phyloP scores from a whole-genome alignment of 225 moss, liverwort and hornwort genomes.

The Marchantia polymorpha region DNA sequence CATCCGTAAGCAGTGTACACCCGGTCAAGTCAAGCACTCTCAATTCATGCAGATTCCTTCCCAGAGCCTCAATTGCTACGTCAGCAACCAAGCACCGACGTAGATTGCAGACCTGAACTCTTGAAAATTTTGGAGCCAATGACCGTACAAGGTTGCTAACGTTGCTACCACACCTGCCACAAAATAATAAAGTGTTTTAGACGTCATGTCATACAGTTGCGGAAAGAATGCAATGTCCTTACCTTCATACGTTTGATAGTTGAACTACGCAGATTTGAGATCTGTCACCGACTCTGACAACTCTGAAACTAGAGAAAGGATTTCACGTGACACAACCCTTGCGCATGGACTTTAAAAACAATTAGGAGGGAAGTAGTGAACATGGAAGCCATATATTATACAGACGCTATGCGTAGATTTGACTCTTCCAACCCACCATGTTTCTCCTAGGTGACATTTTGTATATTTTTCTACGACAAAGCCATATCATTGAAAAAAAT shows the following conservation, averaged over 20 bases:
- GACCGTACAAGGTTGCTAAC: conserved; percentile 85
- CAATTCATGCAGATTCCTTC: conserved; percentile 68
- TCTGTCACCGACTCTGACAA: background rate
- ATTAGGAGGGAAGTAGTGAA: no score
- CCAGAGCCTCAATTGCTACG: conserved; percentile 67
- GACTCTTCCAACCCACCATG: no score
- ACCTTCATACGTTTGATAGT: background rate
- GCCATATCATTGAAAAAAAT: no score
- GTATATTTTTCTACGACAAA: no score
- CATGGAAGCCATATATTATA: no score
- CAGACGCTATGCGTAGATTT: no score
- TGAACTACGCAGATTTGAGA: background rate
- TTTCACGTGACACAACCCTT: no score
- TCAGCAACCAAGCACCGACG: conserved; percentile 70
- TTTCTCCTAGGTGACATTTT: no score
- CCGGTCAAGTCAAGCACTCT: conserved; percentile 76
- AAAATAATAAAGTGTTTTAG: background rate
- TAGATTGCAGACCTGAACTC: conserved; percentile 72
- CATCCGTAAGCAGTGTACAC: conserved; percentile 65
- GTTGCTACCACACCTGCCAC: conserved; percentile 78
- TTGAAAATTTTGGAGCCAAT: conserved; percentile 79
- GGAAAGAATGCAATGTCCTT: no score
- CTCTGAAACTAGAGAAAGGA: no score
- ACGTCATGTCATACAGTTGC: background rate
- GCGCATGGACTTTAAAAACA: no score